phyloP scores from a whole-genome alignment of 306 rosid species.

The Lotus japonicus region DNA sequence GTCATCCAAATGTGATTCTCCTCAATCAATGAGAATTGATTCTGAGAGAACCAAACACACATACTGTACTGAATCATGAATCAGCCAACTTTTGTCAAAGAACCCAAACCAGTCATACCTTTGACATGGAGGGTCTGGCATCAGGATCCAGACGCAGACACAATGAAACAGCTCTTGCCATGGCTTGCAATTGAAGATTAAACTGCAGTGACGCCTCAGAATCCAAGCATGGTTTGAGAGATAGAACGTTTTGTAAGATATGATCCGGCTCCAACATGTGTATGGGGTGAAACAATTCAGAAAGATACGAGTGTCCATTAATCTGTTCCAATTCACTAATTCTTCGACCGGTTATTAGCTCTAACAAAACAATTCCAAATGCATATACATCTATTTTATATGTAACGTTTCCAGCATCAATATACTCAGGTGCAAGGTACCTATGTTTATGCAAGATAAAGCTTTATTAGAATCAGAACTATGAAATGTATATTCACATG shows the following conservation, averaged over 20 bases:
- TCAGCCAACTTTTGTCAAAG: not conserved
- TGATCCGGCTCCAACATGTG: conserved; percentile 48
- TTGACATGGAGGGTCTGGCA: conserved; percentile 79
- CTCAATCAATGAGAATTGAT: no score
- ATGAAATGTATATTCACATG: not conserved
- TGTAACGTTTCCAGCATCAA: conserved; percentile 64
- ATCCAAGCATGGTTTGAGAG: conserved; percentile 52
- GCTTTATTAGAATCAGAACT: conserved; percentile 16
- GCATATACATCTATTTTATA: conserved; percentile 87
- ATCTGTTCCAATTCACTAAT: conserved; percentile 50
- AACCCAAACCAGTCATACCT: conserved; percentile 39
- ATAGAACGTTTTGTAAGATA: conserved; percentile 45
- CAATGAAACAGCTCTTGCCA: conserved; percentile 80
- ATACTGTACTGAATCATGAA: not conserved
- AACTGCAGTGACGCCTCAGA: conserved; percentile 53
- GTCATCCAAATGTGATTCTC: no score
- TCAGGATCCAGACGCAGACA: conserved; percentile 79
- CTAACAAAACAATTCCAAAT: conserved; percentile 74
- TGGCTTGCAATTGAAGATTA: conserved; percentile 59
- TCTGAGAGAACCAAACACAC: no score
- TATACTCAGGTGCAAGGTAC: conserved; percentile 90
- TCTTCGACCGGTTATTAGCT: conserved; percentile 70
- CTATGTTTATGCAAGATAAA: conserved; percentile 36
- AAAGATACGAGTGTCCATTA: conserved; percentile 39
- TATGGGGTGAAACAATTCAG: conserved; percentile 55